Evolutionary conservation across 129 eudicot species (phyloP).

Genomic region (Chrysanthemum lavandulifolium): DNA sequence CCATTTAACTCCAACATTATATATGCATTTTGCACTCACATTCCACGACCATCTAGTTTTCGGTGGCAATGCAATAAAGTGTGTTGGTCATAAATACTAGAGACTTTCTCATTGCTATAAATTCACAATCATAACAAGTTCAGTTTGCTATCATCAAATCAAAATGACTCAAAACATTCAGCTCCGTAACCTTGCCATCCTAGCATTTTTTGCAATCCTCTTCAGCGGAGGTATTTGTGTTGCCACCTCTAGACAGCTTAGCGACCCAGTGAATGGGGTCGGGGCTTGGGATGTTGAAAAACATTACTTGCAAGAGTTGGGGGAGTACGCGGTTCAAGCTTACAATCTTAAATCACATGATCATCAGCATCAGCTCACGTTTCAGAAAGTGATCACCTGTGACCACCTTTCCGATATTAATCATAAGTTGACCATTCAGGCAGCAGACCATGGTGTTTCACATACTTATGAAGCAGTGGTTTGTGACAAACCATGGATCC

Average conservation of each 20-base stretch:
- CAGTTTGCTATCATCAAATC: background rate
- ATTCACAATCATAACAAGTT: background rate
- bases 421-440: constrained; percentile 33
- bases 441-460: constrained; percentile 19
- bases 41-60: background rate
- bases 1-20: too few species aligned
- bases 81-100: background rate
- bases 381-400: constrained; percentile 26
- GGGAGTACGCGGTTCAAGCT: constrained; percentile 29
- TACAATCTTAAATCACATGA: constrained; percentile 20
- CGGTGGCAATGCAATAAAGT: background rate
- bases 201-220: background rate
- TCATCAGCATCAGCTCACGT: constrained; percentile 18
- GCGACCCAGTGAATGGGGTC: constrained; percentile 2
- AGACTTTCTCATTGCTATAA: background rate
- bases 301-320: constrained; percentile 19
- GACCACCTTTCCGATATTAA: constrained; percentile 3
- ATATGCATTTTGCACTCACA: too few species aligned
- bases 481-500: constrained; percentile 25
- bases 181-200: background rate
- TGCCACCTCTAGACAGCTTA: background rate
- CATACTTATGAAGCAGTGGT: constrained; percentile 38
- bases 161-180: background rate
- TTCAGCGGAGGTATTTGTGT: background rate
- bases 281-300: constrained; percentile 11